Percentiles rank a stretch among this genome's conserved stretches.
These are phyloP conservation scores for Neurospora sp. DNA, from an alignment of 495 filamentous ascomycete genomes.

Conservation along the genomic window DNA sequence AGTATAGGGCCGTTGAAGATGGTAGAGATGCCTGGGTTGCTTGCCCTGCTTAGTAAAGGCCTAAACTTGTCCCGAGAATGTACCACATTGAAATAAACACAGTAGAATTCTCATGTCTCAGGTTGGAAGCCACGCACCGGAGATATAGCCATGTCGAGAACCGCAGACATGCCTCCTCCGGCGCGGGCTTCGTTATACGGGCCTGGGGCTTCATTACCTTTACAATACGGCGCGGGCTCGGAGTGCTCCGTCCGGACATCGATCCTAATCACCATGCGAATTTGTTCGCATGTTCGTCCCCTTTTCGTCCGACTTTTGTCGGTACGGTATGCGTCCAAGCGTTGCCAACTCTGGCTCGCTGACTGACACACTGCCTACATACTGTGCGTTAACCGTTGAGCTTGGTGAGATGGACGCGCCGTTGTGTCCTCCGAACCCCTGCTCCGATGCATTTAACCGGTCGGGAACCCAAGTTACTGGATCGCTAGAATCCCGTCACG, in stretches of 20 bases:
- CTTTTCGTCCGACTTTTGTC: not conserved
- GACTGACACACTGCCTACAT: not conserved
- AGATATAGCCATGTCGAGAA: not conserved
- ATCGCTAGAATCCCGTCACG: slow-evolving; percentile 6
- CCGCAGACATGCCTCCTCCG: not conserved
- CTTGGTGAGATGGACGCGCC: slow-evolving; percentile 15
- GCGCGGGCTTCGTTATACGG: not conserved
- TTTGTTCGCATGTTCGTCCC: not conserved
- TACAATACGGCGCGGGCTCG: not conserved
- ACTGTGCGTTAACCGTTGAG: slow-evolving; percentile 5
- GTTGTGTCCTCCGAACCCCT: slow-evolving; percentile 18
- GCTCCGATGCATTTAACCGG: slow-evolving; percentile 23
- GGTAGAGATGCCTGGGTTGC: not conserved
- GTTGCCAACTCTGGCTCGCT: not conserved
- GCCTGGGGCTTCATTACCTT: not conserved
- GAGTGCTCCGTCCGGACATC: not conserved
- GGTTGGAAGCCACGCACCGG: not conserved
- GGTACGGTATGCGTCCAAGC: not conserved
- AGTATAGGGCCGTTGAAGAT: not conserved
- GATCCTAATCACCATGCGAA: not conserved
- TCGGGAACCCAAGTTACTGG: slow-evolving; percentile 25
- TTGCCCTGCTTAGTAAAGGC: not conserved
- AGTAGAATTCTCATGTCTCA: not conserved
- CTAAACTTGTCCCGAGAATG: not conserved
- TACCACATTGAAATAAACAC: not conserved